Base-by-base conservation (phyloP, 768 basidiomycete species). In the Amyloporia xantha region DNA sequence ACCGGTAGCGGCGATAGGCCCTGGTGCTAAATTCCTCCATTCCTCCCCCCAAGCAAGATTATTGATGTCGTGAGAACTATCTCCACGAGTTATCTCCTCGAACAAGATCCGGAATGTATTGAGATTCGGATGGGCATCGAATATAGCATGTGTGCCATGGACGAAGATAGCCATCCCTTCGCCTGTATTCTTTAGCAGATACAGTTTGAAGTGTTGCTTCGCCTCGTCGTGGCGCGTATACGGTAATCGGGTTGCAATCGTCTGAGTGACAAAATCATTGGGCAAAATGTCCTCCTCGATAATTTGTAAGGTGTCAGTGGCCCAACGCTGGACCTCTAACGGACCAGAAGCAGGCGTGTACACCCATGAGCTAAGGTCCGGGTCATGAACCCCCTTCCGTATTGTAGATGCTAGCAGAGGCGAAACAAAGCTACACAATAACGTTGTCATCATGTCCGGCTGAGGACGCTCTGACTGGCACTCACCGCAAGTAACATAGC, bases 101-200 rank as follows among this genome's bases (percentile, higher is more conserved):
- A 49, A 35, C 3, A 49, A 12, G 28, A 42, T 11, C 21, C n/a
- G 40, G 25, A 49, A 43, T 13, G 24, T 17, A 21, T 42, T 30
- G 30, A 49, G 19, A 15, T 40, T 49, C 3, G 48, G 48, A 6
- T n/a, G 25, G 2, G 27, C 48, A n/a, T 49, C 48, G n/a, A 49
- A 25, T 19, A 49, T 43, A 11, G 41, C 12, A 19, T 49, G 48
- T 2, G 33, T n/a, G 17, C 48, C 48, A 17, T 49, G 48, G 12
- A 35, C n/a, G 41, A 49, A 42, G 4, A 49, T 15, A 5, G 27
- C 38, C 38, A 39, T n/a, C 17, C 20, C 10, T 10, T 35, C 33
- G n/a, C 33, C 33, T n/a, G 30, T 21, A 17, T 13, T 39, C 38
- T 7, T 7, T 6, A 39, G 38, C 15, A 39, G 38, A 39, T n/a